Evolutionary conservation across 441 rosid genomes (phyloP).

Genomic region (Mallotus japonicus): DNA sequence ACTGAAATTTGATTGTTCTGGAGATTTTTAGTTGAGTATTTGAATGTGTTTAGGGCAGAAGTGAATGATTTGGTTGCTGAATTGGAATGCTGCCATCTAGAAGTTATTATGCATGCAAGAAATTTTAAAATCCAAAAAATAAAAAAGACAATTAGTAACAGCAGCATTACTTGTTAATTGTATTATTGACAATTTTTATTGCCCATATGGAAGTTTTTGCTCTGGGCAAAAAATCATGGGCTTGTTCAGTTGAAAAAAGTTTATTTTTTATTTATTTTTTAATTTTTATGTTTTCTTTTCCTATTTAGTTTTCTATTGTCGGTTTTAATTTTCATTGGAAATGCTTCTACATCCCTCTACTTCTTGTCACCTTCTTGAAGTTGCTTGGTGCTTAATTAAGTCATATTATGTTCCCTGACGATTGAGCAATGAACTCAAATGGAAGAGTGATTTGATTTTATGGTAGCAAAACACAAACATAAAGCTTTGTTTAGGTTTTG

Average conservation of each 20-base stretch:
- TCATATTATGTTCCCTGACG: background rate
- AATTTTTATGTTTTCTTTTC: background rate
- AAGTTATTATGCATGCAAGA: too few species aligned
- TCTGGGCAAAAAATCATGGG: background rate
- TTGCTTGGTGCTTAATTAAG: background rate
- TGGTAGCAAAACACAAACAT: background rate
- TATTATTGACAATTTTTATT: too few species aligned
- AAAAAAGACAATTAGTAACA: too few species aligned
- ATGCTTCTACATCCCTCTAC: background rate
- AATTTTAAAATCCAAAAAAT: too few species aligned
- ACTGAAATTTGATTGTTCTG: constrained; percentile 2
- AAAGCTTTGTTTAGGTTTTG: background rate
- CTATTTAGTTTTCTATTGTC: background rate
- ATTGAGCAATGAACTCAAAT: background rate
- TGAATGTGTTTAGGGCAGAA: too few species aligned
- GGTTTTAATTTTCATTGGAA: background rate
- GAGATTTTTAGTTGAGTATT: too few species aligned
- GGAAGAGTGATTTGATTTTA: background rate
- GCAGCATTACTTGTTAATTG: too few species aligned
- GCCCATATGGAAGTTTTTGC: background rate
- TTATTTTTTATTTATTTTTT: too few species aligned
- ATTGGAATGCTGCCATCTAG: too few species aligned
- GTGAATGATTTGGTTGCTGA: too few species aligned
- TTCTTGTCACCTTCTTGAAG: background rate
- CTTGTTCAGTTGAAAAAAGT: background rate